Evolutionary conservation across 768 basidiomycete species (phyloP).

Genomic region (Tricholoma saponaceum): DNA sequence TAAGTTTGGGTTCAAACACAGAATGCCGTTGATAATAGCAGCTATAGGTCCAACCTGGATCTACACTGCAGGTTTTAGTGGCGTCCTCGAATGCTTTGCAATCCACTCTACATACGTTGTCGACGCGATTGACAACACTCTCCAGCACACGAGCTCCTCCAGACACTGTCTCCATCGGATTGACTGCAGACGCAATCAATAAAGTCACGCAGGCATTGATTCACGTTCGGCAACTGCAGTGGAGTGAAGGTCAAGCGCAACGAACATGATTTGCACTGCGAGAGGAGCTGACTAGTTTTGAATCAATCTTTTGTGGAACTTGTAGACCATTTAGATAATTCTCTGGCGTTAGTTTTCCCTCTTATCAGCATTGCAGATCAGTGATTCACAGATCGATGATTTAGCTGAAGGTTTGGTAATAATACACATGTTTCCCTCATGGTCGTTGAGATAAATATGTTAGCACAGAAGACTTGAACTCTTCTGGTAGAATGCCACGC

Average conservation of each 20-base stretch:
- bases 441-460: neutral
- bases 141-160: constrained; percentile 30
- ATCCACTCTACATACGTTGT: constrained; percentile 45
- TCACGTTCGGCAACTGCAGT: constrained; percentile 55
- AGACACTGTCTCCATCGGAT: constrained; percentile 49
- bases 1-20: neutral
- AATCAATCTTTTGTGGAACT: too few relatives aligned
- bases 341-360: too few relatives aligned
- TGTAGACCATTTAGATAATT: neutral
- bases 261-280: constrained; percentile 2
- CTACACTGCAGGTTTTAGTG: constrained; percentile 22
- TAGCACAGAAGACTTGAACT: neutral
- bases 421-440: constrained; percentile 3
- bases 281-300: neutral
- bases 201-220: constrained; percentile 62
- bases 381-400: too few relatives aligned
- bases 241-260: constrained; percentile 35
- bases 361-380: too few relatives aligned
- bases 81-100: constrained; percentile 47
- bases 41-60: constrained; percentile 1
- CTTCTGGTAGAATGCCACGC: neutral
- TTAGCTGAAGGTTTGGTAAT: neutral
- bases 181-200: constrained; percentile 63
- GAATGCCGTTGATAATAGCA: neutral
- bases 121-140: constrained; percentile 44